phyloP scores from a whole-genome alignment of 2,329 filamentous ascomycete species.

The Verticillium tricorpus region DNA sequence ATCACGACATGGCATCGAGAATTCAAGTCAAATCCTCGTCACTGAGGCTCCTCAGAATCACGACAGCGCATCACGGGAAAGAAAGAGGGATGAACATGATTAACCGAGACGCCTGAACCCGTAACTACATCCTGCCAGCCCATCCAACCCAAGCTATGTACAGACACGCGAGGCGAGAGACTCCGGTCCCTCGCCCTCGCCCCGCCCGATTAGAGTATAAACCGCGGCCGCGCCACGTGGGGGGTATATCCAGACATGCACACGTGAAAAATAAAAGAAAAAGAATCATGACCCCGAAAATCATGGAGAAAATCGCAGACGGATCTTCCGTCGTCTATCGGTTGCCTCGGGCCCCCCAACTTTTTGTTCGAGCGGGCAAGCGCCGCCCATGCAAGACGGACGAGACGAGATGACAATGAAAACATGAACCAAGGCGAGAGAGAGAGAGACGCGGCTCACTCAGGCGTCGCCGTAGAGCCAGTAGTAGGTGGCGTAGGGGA shows the following conservation, averaged over 20 bases:
- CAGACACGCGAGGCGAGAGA: not conserved
- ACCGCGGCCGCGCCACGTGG: not conserved
- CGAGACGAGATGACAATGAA: not conserved
- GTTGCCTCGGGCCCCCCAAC: not conserved
- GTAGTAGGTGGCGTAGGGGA: constrained; percentile 53
- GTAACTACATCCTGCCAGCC: not conserved
- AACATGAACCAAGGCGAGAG: not conserved
- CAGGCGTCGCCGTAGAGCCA: constrained; percentile 45
- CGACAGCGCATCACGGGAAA: too few species aligned
- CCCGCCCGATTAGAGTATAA: too few species aligned
- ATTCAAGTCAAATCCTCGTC: too few species aligned
- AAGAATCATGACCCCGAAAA: not conserved
- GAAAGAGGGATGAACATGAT: not conserved
- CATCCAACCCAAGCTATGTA: not conserved
- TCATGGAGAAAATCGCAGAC: not conserved
- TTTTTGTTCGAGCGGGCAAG: not conserved
- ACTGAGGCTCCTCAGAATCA: too few species aligned
- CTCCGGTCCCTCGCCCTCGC: not conserved
- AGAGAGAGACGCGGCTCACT: not conserved
- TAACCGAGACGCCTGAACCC: not conserved
- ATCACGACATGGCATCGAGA: too few species aligned
- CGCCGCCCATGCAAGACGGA: not conserved
- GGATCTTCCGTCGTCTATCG: not conserved
- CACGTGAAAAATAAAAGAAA: not conserved
- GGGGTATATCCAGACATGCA: constrained; percentile 8